phyloP scores from a whole-genome alignment of 768 basidiomycete genomes.

The Leccinum subtestaceum region DNA sequence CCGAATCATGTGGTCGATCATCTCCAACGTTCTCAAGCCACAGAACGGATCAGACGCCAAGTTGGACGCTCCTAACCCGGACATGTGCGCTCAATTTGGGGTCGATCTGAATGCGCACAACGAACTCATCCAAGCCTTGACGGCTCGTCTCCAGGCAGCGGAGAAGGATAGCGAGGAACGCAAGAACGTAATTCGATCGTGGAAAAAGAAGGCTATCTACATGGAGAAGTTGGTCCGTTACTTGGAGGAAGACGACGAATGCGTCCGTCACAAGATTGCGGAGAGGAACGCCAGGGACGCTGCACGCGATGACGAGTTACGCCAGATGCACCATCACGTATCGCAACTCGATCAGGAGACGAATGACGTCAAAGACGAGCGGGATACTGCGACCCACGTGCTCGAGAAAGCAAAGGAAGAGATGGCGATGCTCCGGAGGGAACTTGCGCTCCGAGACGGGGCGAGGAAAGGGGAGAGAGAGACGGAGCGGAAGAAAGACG shows the following conservation, averaged over 20 bases:
- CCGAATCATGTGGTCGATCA: constrained; percentile 58
- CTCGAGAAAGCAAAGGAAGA: constrained; percentile 52
- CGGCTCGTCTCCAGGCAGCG: constrained; percentile 47
- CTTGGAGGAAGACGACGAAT: constrained; percentile 86
- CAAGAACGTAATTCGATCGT: constrained; percentile 48
- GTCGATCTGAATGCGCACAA: constrained; percentile 71
- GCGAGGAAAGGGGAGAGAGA: neutral
- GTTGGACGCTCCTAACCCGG: constrained; percentile 25
- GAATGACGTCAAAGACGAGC: constrained; percentile 45
- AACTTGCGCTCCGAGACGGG: neutral
- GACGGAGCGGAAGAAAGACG: neutral
- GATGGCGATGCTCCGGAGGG: constrained; percentile 50
- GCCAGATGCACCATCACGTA: constrained; percentile 79
- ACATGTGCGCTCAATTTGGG: constrained; percentile 75
- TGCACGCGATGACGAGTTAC: constrained; percentile 73
- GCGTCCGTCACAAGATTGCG: constrained; percentile 75
- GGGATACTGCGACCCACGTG: constrained; percentile 34
- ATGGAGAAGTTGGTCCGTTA: constrained; percentile 63
- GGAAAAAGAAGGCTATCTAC: constrained; percentile 78
- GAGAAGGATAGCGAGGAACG: constrained; percentile 68
- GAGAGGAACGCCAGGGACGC: constrained; percentile 83
- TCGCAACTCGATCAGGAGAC: constrained; percentile 70
- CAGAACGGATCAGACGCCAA: constrained; percentile 29
- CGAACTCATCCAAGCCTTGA: constrained; percentile 63
- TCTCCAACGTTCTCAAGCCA: constrained; percentile 54